Evolutionary conservation across 2,329 filamentous ascomycete species (phyloP).

Genomic region (Fusarium euwallaceae): DNA sequence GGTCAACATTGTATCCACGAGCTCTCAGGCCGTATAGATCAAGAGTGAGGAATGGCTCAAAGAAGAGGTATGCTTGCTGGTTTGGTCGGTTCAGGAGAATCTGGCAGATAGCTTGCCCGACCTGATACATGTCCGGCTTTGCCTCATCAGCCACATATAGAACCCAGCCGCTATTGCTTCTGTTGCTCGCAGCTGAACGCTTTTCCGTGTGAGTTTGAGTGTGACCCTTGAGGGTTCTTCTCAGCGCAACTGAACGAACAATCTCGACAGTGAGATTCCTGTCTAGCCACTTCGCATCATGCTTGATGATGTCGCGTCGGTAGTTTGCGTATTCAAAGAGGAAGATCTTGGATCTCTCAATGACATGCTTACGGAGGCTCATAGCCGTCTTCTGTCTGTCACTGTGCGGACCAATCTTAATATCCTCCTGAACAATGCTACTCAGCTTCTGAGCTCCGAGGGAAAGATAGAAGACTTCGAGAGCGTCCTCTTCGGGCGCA

Average conservation of each 20-base stretch:
- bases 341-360: constrained; percentile 91
- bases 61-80: constrained; percentile 88
- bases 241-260: constrained; percentile 83
- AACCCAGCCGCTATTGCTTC: constrained; percentile 67
- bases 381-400: constrained; percentile 77
- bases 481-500: constrained; percentile 87
- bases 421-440: constrained; percentile 81
- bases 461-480: constrained; percentile 87
- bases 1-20: constrained; percentile 96
- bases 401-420: constrained; percentile 76
- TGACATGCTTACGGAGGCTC: constrained; percentile 81
- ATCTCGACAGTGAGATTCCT: constrained; percentile 83
- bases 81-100: constrained; percentile 85
- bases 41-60: constrained; percentile 91
- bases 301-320: constrained; percentile 81
- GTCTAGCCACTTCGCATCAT: constrained; percentile 92
- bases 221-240: constrained; percentile 80
- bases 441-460: constrained; percentile 85
- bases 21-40: constrained; percentile 84
- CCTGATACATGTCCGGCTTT: constrained; percentile 88
- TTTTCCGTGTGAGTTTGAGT: constrained; percentile 79
- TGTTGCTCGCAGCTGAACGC: constrained; percentile 77
- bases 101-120: constrained; percentile 88
- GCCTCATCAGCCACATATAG: constrained; percentile 80
- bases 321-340: constrained; percentile 82